Evolutionary conservation across 129 eudicot species (phyloP).

Genomic region (Dittrichia graveolens): DNA sequence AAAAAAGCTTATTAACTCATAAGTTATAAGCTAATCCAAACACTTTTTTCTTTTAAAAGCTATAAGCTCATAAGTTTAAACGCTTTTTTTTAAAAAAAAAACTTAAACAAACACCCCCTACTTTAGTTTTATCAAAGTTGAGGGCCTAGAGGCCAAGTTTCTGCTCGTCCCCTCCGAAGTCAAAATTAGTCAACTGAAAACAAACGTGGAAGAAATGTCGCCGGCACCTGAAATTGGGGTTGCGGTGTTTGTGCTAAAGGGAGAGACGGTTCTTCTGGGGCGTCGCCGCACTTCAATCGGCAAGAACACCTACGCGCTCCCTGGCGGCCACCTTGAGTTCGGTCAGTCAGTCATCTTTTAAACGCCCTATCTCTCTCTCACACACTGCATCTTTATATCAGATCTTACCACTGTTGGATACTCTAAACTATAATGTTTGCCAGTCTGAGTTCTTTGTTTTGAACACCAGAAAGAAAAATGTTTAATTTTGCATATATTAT

Average conservation of each 20-base stretch:
- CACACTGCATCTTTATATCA: constrained; percentile 10
- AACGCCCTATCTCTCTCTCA: constrained; percentile 1
- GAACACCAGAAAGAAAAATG: background rate
- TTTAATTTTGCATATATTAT: background rate
- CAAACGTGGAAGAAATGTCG: constrained; percentile 19
- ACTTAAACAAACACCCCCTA: no score
- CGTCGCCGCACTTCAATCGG: constrained; percentile 79
- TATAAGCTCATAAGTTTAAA: no score
- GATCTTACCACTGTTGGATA: background rate
- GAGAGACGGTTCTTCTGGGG: constrained; percentile 61
- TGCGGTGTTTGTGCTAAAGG: constrained; percentile 71
- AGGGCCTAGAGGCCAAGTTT: background rate
- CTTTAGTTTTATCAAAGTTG: constrained; percentile 5
- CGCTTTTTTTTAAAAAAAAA: no score
- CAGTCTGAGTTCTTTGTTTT: background rate
- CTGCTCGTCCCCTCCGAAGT: background rate
- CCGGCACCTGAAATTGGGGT: constrained; percentile 61
- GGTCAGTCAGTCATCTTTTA: constrained; percentile 56
- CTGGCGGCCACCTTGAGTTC: constrained; percentile 94
- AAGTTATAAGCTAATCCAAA: no score
- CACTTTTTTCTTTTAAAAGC: no score
- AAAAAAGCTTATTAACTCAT: no score
- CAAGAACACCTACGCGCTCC: constrained; percentile 68
- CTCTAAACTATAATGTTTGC: background rate
- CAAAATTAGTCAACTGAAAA: constrained; percentile 3